Conservation (phyloP, 768 basidiomycete species). For the Leucocoprinus birnbaumii region DNA sequence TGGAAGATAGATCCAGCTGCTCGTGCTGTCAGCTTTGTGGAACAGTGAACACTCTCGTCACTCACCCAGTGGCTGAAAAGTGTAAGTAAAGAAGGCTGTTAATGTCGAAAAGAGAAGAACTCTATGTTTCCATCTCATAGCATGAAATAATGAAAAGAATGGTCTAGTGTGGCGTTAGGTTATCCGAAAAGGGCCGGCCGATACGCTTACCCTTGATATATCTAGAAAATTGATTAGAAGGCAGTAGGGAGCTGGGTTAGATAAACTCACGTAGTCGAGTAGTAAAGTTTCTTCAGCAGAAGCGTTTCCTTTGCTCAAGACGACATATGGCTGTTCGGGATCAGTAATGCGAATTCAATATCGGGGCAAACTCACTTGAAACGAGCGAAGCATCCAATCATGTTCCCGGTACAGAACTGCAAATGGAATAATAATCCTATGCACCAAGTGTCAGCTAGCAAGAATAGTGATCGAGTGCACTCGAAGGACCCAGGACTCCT, state of each 20-base stretch:
- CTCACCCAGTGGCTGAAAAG: conserved; percentile 58
- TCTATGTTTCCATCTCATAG: conserved; percentile 50
- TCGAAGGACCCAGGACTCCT: not conserved
- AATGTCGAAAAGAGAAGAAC: conserved; percentile 51
- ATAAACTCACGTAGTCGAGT: conserved; percentile 54
- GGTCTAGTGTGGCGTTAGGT: conserved; percentile 31
- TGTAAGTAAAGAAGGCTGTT: conserved; percentile 39
- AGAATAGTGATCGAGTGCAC: not conserved
- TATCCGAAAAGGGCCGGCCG: not conserved
- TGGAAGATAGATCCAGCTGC: conserved; percentile 43
- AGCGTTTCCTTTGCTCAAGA: conserved; percentile 49
- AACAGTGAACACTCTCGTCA: not conserved
- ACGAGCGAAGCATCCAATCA: conserved; percentile 54
- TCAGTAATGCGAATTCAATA: not conserved
- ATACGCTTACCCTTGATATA: conserved; percentile 36
- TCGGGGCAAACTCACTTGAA: conserved; percentile 40
- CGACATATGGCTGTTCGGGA: conserved; percentile 56
- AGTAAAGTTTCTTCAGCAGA: conserved; percentile 59
- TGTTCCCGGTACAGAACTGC: conserved; percentile 46
- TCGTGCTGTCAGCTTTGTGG: conserved; percentile 4
- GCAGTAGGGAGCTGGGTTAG: not conserved
- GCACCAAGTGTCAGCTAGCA: not conserved
- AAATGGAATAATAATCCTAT: conserved; percentile 46
- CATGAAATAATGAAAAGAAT: conserved; percentile 36
- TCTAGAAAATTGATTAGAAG: conserved; percentile 24